Evolutionary conservation across 345 rosid species (phyloP).

Genomic region (Eucalyptus cladocalyx): DNA sequence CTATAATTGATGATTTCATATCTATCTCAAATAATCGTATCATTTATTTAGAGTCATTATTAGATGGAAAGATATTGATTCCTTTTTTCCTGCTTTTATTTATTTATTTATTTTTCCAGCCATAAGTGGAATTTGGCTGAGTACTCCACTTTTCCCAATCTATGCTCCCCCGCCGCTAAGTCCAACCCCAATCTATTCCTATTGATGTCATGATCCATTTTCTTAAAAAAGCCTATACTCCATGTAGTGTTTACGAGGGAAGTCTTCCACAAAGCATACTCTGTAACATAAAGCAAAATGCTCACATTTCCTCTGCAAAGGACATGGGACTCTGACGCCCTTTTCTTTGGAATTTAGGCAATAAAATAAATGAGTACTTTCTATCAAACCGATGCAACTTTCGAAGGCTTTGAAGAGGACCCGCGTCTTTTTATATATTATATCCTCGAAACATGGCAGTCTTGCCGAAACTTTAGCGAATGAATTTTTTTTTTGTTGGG

Average conservation of each 20-base stretch:
- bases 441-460: background rate
- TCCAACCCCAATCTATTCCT: background rate
- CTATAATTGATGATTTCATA: no score
- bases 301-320: background rate
- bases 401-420: background rate
- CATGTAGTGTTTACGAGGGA: background rate
- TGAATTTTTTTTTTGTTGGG: no score
- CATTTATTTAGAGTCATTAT: background rate
- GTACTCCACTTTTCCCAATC: background rate
- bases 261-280: background rate
- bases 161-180: background rate
- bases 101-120: no score
- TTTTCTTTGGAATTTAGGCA: background rate
- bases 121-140: background rate
- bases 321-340: background rate
- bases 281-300: background rate
- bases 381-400: background rate
- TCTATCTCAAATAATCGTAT: no score
- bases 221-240: background rate
- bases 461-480: background rate
- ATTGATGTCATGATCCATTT: background rate
- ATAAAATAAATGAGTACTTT: background rate
- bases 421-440: background rate
- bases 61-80: no score
- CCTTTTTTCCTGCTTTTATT: background rate